These are phyloP conservation scores for Lentinula sp. DNA, from an alignment of 768 basidiomycete genomes.

Conservation along the genomic window DNA sequence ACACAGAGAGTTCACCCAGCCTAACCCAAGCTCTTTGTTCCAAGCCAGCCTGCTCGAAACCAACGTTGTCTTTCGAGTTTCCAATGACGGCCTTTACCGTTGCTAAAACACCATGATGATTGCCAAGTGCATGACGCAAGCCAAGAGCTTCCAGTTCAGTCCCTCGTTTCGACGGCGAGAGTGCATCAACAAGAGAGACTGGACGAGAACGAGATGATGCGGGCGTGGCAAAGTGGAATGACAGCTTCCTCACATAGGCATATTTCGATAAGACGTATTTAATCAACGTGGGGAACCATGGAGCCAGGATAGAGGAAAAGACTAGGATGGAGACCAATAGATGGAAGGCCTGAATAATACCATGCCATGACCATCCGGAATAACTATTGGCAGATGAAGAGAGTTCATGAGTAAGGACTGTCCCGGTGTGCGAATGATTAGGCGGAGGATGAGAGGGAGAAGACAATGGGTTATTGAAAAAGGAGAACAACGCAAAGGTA, in stretches of 20 bases:
- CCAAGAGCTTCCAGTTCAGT: conserved; percentile 28
- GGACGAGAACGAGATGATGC: conserved; percentile 12
- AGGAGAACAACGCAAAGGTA: conserved; percentile 78
- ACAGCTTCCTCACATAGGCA: neutral
- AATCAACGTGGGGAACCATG: conserved; percentile 21
- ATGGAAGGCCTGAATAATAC: conserved; percentile 59
- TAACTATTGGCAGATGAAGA: conserved; percentile 11
- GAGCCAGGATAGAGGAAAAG: conserved; percentile 48
- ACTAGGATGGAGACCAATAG: conserved; percentile 59
- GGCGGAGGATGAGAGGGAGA: conserved; percentile 14
- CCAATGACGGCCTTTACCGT: conserved; percentile 1
- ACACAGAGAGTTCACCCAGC: conserved; percentile 40
- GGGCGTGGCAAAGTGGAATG: neutral
- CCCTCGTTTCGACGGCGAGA: conserved; percentile 25
- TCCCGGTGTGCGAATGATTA: conserved; percentile 50
- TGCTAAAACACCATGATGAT: conserved; percentile 5
- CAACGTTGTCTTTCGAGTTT: conserved; percentile 20
- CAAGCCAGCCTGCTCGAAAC: conserved; percentile 31
- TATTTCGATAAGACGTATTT: neutral
- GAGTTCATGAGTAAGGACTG: conserved; percentile 40
- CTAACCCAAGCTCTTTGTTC: conserved; percentile 46
- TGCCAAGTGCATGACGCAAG: conserved; percentile 30
- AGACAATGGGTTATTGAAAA: conserved; percentile 71
- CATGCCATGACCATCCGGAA: conserved; percentile 38
- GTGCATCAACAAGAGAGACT: conserved; percentile 23